Conservation (phyloP, 106 monocot genomes). For the Dendrobium huoshanense region DNA sequence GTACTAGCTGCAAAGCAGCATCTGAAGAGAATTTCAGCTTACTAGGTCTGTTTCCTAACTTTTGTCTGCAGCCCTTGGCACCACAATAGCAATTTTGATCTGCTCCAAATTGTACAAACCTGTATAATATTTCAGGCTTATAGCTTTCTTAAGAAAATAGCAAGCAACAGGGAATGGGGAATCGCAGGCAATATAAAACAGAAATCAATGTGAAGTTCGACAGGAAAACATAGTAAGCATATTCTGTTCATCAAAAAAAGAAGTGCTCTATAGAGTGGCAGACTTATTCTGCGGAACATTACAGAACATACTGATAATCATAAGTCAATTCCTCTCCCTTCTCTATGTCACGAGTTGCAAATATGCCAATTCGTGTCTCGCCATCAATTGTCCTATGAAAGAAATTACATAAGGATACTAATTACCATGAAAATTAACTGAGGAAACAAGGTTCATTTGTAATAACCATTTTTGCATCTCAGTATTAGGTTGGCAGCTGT, state of each 20-base stretch:
- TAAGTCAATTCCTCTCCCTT: constrained; percentile 82
- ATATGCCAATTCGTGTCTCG: constrained; percentile 97
- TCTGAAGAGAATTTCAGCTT: constrained; percentile 44
- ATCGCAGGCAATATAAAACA: not conserved
- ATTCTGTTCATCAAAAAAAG: not conserved
- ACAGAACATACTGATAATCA: constrained; percentile 76
- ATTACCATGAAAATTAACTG: not conserved
- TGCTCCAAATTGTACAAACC: constrained; percentile 98
- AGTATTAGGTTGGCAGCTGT: constrained; percentile 95
- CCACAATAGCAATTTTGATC: constrained; percentile 97
- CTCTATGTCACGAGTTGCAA: constrained; percentile 77
- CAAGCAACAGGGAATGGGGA: constrained; percentile 4
- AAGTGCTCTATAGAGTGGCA: not conserved
- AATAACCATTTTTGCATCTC: constrained; percentile 99
- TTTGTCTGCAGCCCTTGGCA: constrained; percentile 56
- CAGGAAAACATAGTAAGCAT: not conserved
- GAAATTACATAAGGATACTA: constrained; percentile 11
- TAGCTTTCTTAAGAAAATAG: not conserved
- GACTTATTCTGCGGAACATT: not conserved
- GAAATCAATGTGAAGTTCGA: not conserved
- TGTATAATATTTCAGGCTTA: constrained; percentile 19
- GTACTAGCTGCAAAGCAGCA: constrained; percentile 28
- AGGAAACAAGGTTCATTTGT: constrained; percentile 8
- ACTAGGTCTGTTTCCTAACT: constrained; percentile 70
- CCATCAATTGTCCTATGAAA: constrained; percentile 80